These are phyloP conservation scores for Diaporthe citriasiana DNA, from an alignment of 2,329 filamentous ascomycete genomes.

Conservation along the genomic window DNA sequence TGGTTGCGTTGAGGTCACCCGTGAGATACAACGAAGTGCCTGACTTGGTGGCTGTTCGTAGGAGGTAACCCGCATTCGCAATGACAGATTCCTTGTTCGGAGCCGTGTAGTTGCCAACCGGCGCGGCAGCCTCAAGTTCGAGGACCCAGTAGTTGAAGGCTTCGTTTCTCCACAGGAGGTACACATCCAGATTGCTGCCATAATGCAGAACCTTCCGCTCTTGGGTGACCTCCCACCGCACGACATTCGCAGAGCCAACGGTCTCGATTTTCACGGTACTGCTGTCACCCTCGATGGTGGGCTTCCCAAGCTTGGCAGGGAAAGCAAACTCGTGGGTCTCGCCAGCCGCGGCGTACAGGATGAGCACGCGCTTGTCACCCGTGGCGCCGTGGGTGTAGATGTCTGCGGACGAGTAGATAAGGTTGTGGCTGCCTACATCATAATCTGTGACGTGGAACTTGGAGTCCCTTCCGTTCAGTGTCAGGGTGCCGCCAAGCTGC, in stretches of 20 bases:
- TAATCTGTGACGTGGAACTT: slow-evolving; percentile 79
- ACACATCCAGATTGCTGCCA: slow-evolving; percentile 56
- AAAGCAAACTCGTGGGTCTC: slow-evolving; percentile 76
- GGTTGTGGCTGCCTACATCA: slow-evolving; percentile 67
- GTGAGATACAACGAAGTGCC: slow-evolving; percentile 72
- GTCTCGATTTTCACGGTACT: slow-evolving; percentile 46
- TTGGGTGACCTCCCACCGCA: slow-evolving; percentile 52
- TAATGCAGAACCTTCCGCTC: slow-evolving; percentile 51
- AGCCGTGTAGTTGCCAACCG: slow-evolving; percentile 50
- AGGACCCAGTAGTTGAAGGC: slow-evolving; percentile 80
- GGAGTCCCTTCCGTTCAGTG: slow-evolving; percentile 74
- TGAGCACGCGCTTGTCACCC: slow-evolving; percentile 68
- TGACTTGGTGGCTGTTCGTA: slow-evolving; percentile 70
- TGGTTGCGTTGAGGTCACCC: slow-evolving; percentile 81
- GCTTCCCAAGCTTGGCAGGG: slow-evolving; percentile 40
- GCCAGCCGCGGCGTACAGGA: slow-evolving; percentile 74
- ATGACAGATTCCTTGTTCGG: slow-evolving; percentile 61
- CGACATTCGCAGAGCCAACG: slow-evolving; percentile 43
- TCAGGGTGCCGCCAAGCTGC: slow-evolving; percentile 68
- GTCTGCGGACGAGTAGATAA: slow-evolving; percentile 79
- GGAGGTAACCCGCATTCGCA: slow-evolving; percentile 73
- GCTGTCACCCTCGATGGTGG: slow-evolving; percentile 43
- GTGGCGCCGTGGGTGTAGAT: slow-evolving; percentile 79
- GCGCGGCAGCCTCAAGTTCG: slow-evolving; percentile 56
- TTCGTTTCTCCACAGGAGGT: slow-evolving; percentile 69